A percentile compares a stretch with the other conserved stretches of the same genome.
Evolutionary conservation across 129 eudicot species (phyloP).

Genomic region (Centella asiatica): DNA sequence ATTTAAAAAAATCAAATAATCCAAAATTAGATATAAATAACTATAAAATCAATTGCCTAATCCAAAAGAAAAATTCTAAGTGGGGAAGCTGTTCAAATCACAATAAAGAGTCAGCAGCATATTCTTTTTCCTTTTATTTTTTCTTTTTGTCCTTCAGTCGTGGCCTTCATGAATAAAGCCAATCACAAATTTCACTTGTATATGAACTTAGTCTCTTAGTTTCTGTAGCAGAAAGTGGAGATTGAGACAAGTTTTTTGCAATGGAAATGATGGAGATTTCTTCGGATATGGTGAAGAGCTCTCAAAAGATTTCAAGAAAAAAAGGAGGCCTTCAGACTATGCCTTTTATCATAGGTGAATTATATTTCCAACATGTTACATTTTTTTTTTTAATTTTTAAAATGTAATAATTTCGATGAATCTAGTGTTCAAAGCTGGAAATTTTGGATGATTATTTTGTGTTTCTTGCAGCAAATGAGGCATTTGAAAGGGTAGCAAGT

Average conservation of each 20-base stretch:
- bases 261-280: conserved; percentile 36
- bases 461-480: conserved; percentile 42
- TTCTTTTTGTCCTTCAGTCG: background rate
- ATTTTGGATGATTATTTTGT: background rate
- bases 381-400: background rate
- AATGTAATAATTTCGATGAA: background rate
- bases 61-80: too few species aligned
- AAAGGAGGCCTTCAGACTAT: conserved; percentile 61
- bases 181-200: background rate
- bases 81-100: too few species aligned
- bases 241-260: background rate
- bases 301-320: background rate
- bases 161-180: background rate
- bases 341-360: conserved; percentile 58
- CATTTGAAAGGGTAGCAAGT: conserved; percentile 55
- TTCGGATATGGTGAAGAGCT: conserved; percentile 16
- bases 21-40: too few species aligned
- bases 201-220: background rate
- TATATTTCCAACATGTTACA: background rate
- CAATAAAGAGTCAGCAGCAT: too few species aligned
- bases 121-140: background rate
- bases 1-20: too few species aligned
- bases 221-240: background rate
- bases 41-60: too few species aligned
- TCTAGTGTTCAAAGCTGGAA: background rate